These are phyloP conservation scores for Trypethelium eluteriae DNA, from an alignment of 495 filamentous ascomycete species.

Conservation along the genomic window DNA sequence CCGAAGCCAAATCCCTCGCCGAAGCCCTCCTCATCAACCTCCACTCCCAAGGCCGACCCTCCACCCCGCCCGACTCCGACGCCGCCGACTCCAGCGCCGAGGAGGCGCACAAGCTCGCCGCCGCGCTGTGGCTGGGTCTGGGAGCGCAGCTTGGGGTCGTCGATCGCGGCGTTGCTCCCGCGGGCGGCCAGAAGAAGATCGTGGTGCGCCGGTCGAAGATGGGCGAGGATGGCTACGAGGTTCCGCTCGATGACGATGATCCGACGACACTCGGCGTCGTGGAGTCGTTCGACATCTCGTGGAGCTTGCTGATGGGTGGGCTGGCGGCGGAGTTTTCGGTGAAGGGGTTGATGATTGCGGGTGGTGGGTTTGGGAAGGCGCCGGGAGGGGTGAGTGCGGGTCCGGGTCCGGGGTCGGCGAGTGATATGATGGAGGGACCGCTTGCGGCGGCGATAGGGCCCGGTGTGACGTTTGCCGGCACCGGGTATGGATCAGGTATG, in stretches of 20 bases:
- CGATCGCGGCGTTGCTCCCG: slow-evolving; percentile 23
- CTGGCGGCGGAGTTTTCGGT: slow-evolving; percentile 29
- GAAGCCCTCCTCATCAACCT: slow-evolving; percentile 26
- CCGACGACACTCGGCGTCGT: slow-evolving; percentile 22
- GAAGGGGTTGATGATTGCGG: slow-evolving; percentile 24
- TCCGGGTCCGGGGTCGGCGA: slow-evolving; percentile 11
- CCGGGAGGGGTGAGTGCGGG: neutral
- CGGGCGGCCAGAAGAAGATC: slow-evolving; percentile 26
- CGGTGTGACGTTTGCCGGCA: neutral
- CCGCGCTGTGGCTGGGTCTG: slow-evolving; percentile 33
- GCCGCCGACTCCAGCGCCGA: slow-evolving; percentile 19
- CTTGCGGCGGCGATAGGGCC: slow-evolving; percentile 6
- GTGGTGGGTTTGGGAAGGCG: neutral
- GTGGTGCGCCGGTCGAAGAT: slow-evolving; percentile 30
- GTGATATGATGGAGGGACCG: neutral
- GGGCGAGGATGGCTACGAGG: slow-evolving; percentile 35
- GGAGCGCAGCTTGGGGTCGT: slow-evolving; percentile 25
- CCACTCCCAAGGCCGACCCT: slow-evolving; percentile 15
- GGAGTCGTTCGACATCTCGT: slow-evolving; percentile 33
- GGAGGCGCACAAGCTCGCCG: slow-evolving; percentile 27
- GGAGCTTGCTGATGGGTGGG: slow-evolving; percentile 24
- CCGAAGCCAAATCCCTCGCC: slow-evolving; percentile 36
- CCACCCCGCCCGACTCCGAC: slow-evolving; percentile 11
- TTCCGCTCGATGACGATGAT: slow-evolving; percentile 31
- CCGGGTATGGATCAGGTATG: neutral